These are phyloP conservation scores for Pythium monospermum DNA, from an alignment of 352 stramenopile genomes.

Conservation along the genomic window DNA sequence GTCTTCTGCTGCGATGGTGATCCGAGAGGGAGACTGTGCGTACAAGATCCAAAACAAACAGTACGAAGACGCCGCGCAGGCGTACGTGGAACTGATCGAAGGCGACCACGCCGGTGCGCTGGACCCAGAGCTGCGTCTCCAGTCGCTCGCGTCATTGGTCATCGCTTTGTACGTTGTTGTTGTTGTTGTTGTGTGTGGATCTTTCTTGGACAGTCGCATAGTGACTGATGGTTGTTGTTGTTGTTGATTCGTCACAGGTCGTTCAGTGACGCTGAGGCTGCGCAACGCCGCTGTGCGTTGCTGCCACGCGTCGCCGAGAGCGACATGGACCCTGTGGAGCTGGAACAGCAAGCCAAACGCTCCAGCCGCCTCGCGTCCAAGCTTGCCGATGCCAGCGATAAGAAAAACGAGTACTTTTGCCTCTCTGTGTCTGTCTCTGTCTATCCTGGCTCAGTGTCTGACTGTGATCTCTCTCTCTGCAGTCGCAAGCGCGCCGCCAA, in stretches of 20 bases:
- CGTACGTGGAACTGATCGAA: constrained; percentile 68
- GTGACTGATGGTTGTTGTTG: not conserved
- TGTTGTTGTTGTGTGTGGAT: not conserved
- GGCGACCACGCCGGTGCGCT: constrained; percentile 50
- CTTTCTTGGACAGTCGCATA: not conserved
- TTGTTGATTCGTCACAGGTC: constrained; percentile 31
- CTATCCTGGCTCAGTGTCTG: not conserved
- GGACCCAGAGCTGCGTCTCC: constrained; percentile 65
- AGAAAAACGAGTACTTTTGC: constrained; percentile 75
- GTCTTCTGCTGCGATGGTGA: constrained; percentile 56
- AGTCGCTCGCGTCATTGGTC: constrained; percentile 70
- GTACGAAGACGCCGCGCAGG: constrained; percentile 52
- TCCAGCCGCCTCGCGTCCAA: constrained; percentile 63
- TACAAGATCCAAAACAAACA: constrained; percentile 80
- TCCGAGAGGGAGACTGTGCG: constrained; percentile 74
- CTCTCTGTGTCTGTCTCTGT: not conserved
- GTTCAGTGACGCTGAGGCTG: constrained; percentile 64
- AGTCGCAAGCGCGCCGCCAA: constrained; percentile 71
- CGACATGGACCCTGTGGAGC: constrained; percentile 45
- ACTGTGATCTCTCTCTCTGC: constrained; percentile 1
- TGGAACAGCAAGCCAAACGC: constrained; percentile 56
- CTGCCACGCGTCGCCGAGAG: constrained; percentile 56
- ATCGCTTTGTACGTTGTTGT: constrained; percentile 52
- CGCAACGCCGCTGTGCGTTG: constrained; percentile 56
- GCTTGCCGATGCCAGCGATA: constrained; percentile 51